Base-by-base conservation (phyloP, 2,329 filamentous ascomycete species). In the Colletotrichum godetiae region DNA sequence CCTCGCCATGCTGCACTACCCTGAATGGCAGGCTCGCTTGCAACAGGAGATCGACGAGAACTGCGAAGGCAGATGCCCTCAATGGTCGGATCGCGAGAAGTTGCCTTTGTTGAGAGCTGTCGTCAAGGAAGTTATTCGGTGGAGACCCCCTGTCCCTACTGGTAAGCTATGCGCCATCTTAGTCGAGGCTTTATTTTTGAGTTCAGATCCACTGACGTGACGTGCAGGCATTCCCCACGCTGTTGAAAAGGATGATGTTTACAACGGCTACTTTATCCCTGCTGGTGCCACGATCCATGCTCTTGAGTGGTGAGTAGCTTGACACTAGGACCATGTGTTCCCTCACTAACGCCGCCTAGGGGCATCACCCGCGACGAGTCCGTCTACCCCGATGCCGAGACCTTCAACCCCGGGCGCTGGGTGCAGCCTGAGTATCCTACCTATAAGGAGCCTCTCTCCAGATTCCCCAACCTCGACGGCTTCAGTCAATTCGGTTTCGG, bases 401-500 rank as follows among this genome's bases (percentile, higher is more conserved):
- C 75, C 0, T 86, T 86, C 75, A 82, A 84, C 74, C 84, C 84
- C 1, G 81, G 77, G 1, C 80, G 84, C 8, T 86, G 83, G 81
- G 75, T 84, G 5, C 77, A 81, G 10, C 80, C 81, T 0, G 61
- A 73, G 10, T 85, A 82, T 65, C 83, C 84, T 5, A 85, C 83
- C 1, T 85, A 82, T 75, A 80, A 79, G 60, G 84, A 84, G 67
- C 84, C 84, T 0, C 75, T 85, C 57, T 83, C 82, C 0, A 59
- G 77, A 5, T 76, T 83, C 75, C 83, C 83, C 73, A 84, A 84
- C 52, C 81, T 85, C 1, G 76, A 79, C 24, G 85, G 86, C 56
- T 84, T 81, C 77, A 81, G 80, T 60, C 82, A 84, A 57, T 90
- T 91, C 75, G 89, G 88, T 1, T 90, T 88, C 76, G 88, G 89